Percentiles rank a stretch among this genome's conserved stretches.
Conservation (phyloP, 148 eudicot species). For the Oxyria digyna region DNA sequence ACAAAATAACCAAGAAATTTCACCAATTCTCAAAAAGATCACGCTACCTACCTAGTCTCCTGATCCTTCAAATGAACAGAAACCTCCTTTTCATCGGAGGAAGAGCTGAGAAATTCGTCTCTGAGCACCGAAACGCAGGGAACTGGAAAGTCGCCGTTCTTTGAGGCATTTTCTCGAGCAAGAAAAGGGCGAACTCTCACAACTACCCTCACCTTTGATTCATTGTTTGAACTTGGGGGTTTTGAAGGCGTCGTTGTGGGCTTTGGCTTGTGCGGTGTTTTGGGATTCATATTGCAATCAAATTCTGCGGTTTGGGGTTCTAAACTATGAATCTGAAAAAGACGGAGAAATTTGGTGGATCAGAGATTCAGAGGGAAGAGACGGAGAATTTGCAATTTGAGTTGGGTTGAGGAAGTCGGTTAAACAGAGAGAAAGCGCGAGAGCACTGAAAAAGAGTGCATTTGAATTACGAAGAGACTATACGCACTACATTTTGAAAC, state of each 20-base stretch:
- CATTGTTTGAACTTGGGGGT: conserved; percentile 6
- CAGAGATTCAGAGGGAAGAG: not conserved
- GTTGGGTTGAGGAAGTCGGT: not conserved
- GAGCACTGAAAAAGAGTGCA: not conserved
- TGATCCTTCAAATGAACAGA: conserved; percentile 67
- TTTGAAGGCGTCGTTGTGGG: conserved; percentile 28
- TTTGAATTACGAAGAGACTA: conserved; percentile 3
- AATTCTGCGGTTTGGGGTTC: not conserved
- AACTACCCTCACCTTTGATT: conserved; percentile 62
- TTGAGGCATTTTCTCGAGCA: conserved; percentile 26
- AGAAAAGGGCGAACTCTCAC: conserved; percentile 74
- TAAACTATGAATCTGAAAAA: not conserved
- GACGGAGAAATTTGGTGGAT: not conserved
- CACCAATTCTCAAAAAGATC: not conserved
- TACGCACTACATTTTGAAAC: too few relatives aligned
- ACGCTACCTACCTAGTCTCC: conserved; percentile 44
- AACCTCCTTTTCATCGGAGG: conserved; percentile 28
- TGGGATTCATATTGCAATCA: not conserved
- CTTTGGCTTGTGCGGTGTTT: conserved; percentile 5
- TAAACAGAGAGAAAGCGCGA: not conserved
- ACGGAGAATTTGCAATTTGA: not conserved
- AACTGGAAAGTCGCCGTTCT: conserved; percentile 13
- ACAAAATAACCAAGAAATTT: not conserved
- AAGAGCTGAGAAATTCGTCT: conserved; percentile 11
- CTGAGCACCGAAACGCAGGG: conserved; percentile 42